A percentile compares a stretch with the other conserved stretches of the same genome.
These are phyloP conservation scores for Lablab purpureus DNA, from an alignment of 306 rosid genomes.

Conservation along the genomic window DNA sequence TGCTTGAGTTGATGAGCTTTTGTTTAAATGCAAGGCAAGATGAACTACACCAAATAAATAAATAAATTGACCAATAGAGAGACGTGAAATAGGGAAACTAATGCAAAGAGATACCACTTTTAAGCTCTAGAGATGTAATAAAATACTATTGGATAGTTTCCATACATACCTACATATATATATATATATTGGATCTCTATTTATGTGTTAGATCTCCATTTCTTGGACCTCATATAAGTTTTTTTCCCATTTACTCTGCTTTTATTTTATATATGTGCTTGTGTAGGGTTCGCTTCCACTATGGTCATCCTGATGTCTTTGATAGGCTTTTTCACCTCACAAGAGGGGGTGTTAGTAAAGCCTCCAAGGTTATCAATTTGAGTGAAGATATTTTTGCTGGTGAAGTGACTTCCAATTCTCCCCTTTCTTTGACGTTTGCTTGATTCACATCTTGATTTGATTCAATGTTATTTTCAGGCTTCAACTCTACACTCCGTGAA, in stretches of 20 bases:
- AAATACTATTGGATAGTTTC: background rate
- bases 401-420: constrained; percentile 45
- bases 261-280: constrained; percentile 38
- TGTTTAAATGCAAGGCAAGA: background rate
- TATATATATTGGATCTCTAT: background rate
- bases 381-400: constrained; percentile 99
- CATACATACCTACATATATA: background rate
- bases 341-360: constrained; percentile 97
- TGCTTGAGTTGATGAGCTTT: background rate
- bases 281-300: constrained; percentile 95
- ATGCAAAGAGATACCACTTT: background rate
- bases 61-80: background rate
- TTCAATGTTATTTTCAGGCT: constrained; percentile 62
- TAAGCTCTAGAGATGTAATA: background rate
- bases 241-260: background rate
- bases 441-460: constrained; percentile 22
- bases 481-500: constrained; percentile 96
- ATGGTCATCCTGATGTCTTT: constrained; percentile 98
- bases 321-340: constrained; percentile 97
- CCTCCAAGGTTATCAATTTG: constrained; percentile 95
- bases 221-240: background rate
- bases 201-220: background rate
- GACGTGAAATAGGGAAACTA: background rate
- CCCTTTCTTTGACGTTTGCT: constrained; percentile 4
- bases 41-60: background rate